Percentiles rank a stretch among this genome's conserved stretches.
These are phyloP conservation scores for Salix exigua DNA, from an alignment of 345 rosid species.

Conservation along the genomic window DNA sequence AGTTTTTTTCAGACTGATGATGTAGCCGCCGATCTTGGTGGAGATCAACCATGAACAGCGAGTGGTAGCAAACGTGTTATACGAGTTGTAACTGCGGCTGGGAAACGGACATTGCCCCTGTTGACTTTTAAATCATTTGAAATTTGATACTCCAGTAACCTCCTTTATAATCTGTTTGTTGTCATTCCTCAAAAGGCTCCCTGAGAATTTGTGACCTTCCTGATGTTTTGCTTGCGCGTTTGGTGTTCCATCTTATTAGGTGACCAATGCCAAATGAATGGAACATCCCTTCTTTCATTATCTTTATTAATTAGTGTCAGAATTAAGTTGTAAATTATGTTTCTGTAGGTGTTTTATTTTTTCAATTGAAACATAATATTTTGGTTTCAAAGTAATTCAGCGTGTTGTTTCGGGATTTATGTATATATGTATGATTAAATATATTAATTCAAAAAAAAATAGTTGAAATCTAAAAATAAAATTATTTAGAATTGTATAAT, in stretches of 20 bases:
- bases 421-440: no score
- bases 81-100: not conserved
- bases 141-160: not conserved
- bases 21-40: constrained; percentile 66
- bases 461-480: no score
- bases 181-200: not conserved
- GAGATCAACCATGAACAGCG: constrained; percentile 50
- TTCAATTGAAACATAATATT: no score
- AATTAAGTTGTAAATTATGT: no score
- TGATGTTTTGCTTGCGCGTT: not conserved
- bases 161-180: not conserved
- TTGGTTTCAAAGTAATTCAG: no score
- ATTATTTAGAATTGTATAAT: no score
- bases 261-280: not conserved
- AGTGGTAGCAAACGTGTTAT: constrained; percentile 43
- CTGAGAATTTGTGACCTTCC: not conserved
- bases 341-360: no score
- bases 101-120: not conserved
- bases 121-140: not conserved
- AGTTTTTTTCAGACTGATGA: constrained; percentile 51
- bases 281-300: not conserved
- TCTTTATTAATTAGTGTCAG: no score
- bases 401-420: no score
- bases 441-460: no score
- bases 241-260: not conserved